Evolutionary conservation across 495 filamentous ascomycete species (phyloP), one percentile per base, ranked within the genome.

Genomic region (Tetracladium marchalianum): DNA sequence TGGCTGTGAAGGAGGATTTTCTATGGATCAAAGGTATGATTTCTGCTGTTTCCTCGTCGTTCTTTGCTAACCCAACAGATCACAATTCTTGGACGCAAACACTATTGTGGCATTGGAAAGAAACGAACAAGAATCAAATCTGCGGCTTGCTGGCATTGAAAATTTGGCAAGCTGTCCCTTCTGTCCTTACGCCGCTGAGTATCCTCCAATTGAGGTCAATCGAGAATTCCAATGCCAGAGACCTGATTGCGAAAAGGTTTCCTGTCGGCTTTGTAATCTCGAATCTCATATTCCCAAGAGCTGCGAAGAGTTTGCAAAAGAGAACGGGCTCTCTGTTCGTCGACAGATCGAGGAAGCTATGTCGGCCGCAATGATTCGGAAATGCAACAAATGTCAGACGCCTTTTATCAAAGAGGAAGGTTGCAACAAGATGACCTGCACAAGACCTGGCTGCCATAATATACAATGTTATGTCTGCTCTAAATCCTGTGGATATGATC

Each of bases 401-500:
- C 68, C 75, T 0, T 87, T 82, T 54, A 66, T 93, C 57, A 95
- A 93, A 58, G 73, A 81, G 45, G 61, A 67, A 31, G 88, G 88
- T 9, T 95, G 88, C 66, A 95, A 95, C 62, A 93, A 89, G 65
- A 82, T 94, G 67, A 69, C 56, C 0, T 94, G 87, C 54, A 64
- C 67, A 1, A 67, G 68, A 12, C 50, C 41, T 22, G 50, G 53
- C 0, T 90, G 85, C 51, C 15, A 44, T 4, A 78, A 78, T 31
- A 37, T 73, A 1, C 82, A 86, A 60, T 86, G 83, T 57, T 88
- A 90, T 52, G 67, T 87, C 34, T 92, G 86, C 64, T 72, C 70
- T n/a, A 67, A 80, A 53, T 72, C 69, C 13, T 71, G 66, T 44
- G 62, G 70, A 44, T 74, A 78, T 44, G 44, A 52, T 16, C 73